Evolutionary conservation across 2,329 filamentous ascomycete species (phyloP).

Genomic region (Xylariaceae sp.): DNA sequence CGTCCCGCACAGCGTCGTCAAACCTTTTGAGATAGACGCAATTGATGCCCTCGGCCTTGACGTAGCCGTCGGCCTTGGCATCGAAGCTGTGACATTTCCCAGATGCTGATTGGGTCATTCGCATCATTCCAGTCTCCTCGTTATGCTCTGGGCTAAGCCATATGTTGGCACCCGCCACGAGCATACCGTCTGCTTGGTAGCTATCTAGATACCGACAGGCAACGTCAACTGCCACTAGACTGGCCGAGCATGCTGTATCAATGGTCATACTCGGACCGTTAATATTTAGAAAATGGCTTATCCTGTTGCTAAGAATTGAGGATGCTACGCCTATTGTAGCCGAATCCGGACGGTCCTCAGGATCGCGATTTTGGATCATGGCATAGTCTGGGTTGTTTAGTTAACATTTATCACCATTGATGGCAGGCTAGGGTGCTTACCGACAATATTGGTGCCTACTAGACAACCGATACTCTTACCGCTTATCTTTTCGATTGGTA

Average conservation of each 20-base stretch:
- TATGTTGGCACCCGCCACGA: constrained; percentile 42
- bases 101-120: constrained; percentile 22
- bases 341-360: neutral
- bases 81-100: constrained; percentile 46
- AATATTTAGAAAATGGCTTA: constrained; percentile 44
- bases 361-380: constrained; percentile 12
- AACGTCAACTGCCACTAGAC: neutral
- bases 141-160: constrained; percentile 40
- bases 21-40: constrained; percentile 52
- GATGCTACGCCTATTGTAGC: constrained; percentile 30
- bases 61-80: constrained; percentile 52
- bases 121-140: constrained; percentile 23
- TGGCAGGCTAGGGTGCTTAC: neutral
- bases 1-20: constrained; percentile 49
- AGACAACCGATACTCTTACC: neutral
- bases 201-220: constrained; percentile 3
- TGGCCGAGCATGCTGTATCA: constrained; percentile 4
- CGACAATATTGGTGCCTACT: neutral
- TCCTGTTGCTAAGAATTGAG: constrained; percentile 41
- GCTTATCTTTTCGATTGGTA: neutral
- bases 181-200: constrained; percentile 34
- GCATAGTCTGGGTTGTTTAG: neutral
- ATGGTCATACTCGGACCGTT: constrained; percentile 34
- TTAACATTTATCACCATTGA: neutral
- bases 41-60: constrained; percentile 52